Percentiles rank a stretch among this genome's conserved stretches.
These are phyloP conservation scores for Lizonia empirigonia DNA, from an alignment of 2,329 filamentous ascomycete genomes.

Conservation along the genomic window DNA sequence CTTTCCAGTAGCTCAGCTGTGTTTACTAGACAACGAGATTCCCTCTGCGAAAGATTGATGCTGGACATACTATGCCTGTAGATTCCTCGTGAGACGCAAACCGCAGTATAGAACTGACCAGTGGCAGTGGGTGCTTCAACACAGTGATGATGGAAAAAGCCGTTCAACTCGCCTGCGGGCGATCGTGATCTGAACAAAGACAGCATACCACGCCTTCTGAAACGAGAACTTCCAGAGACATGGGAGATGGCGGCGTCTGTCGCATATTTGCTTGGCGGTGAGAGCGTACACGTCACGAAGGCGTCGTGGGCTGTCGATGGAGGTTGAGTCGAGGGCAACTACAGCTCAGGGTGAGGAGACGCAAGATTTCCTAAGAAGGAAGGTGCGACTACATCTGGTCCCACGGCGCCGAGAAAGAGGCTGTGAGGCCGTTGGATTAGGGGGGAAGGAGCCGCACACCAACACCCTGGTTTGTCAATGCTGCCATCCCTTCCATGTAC, in stretches of 20 bases:
- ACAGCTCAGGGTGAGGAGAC: slow-evolving; percentile 7
- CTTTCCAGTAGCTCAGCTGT: too few relatives aligned
- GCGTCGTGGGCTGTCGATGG: slow-evolving; percentile 16
- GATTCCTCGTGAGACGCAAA: not conserved
- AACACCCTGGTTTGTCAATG: not conserved
- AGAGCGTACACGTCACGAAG: slow-evolving; percentile 18
- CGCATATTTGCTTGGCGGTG: slow-evolving; percentile 17
- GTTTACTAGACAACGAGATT: slow-evolving; percentile 13
- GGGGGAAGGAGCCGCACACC: not conserved
- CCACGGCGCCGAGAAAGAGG: not conserved
- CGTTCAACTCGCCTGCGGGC: slow-evolving; percentile 10
- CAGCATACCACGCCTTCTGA: slow-evolving; percentile 14
- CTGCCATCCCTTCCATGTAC: not conserved
- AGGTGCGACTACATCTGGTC: not conserved
- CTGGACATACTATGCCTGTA: slow-evolving; percentile 49
- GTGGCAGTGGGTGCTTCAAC: slow-evolving; percentile 15
- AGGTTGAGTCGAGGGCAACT: slow-evolving; percentile 17
- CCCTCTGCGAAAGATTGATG: slow-evolving; percentile 15
- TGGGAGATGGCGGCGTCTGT: slow-evolving; percentile 18
- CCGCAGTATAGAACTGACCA: not conserved
- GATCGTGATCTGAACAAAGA: slow-evolving; percentile 12
- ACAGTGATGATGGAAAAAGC: slow-evolving; percentile 18
- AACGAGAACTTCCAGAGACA: slow-evolving; percentile 12
- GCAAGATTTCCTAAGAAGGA: slow-evolving; percentile 2
- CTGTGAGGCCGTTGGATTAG: not conserved